Conservation (phyloP, 768 basidiomycete species). For the Daedaleopsis sinensis region DNA sequence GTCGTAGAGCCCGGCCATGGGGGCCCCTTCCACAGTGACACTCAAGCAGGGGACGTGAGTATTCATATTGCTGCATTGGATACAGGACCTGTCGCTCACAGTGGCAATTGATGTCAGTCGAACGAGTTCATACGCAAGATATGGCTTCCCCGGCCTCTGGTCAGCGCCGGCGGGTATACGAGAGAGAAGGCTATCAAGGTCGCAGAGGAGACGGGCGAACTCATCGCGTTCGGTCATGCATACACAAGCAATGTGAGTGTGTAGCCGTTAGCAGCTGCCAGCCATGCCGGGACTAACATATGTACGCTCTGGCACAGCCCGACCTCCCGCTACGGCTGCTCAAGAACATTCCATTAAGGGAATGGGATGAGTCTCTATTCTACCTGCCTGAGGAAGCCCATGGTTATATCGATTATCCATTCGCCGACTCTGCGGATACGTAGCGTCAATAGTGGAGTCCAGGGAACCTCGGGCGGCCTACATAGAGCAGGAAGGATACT, state of each 20-base stretch:
- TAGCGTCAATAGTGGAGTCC: neutral
- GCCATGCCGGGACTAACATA: too few species aligned
- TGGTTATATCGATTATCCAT: constrained; percentile 17
- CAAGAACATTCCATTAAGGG: constrained; percentile 6
- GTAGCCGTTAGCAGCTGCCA: neutral
- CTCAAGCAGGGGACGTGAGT: constrained; percentile 15
- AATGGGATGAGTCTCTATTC: constrained; percentile 15
- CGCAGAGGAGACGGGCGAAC: constrained; percentile 20
- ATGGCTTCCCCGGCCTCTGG: constrained; percentile 16
- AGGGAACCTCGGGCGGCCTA: neutral
- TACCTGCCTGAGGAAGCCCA: constrained; percentile 39
- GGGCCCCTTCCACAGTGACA: neutral
- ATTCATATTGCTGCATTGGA: neutral
- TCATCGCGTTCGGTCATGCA: constrained; percentile 29
- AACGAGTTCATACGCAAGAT: constrained; percentile 24
- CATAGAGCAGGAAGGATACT: too few species aligned
- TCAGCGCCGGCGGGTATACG: constrained; percentile 24
- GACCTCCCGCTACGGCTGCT: constrained; percentile 13
- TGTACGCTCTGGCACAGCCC: constrained; percentile 26
- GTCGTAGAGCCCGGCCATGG: constrained; percentile 31
- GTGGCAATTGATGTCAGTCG: neutral
- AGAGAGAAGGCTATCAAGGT: constrained; percentile 18
- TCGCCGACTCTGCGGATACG: neutral
- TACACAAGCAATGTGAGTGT: constrained; percentile 33
- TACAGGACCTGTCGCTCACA: too few species aligned